A percentile compares a stretch with the other conserved stretches of the same genome.
These are phyloP conservation scores for Rhynchospora pubera DNA, from an alignment of 176 grass and related monocot genomes.

Conservation along the genomic window DNA sequence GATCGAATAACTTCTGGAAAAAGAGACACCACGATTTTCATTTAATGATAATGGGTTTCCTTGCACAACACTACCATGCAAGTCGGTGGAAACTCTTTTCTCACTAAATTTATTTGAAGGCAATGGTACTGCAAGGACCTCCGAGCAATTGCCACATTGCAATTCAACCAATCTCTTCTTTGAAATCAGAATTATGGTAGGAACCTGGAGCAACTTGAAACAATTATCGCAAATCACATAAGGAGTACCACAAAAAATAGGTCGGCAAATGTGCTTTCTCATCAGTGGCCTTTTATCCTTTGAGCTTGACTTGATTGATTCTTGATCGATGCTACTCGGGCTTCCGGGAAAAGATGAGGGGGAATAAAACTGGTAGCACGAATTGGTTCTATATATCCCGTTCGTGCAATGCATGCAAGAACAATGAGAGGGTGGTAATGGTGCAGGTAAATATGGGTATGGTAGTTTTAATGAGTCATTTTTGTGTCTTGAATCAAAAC, in stretches of 20 bases:
- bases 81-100: constrained; percentile 14
- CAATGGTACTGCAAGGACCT: constrained; percentile 58
- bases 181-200: constrained; percentile 62
- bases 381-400: constrained; percentile 13
- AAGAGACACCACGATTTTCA: constrained; percentile 37
- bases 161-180: constrained; percentile 50
- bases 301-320: constrained; percentile 35
- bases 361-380: constrained; percentile 30
- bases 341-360: constrained; percentile 51
- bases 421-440: constrained; percentile 33
- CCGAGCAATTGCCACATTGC: constrained; percentile 65
- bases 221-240: constrained; percentile 68
- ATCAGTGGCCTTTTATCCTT: constrained; percentile 32
- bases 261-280: constrained; percentile 58
- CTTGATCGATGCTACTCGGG: constrained; percentile 30
- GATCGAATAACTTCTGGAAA: constrained; percentile 42
- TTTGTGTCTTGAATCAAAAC: constrained; percentile 37
- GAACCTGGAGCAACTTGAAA: constrained; percentile 65
- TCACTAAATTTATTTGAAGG: constrained; percentile 10
- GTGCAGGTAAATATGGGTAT: constrained; percentile 22
- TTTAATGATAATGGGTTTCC: constrained; percentile 25
- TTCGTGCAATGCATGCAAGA: constrained; percentile 20
- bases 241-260: constrained; percentile 67
- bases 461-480: constrained; percentile 28
- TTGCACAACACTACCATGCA: background rate